Base-by-base conservation (phyloP, 768 basidiomycete genomes). In the Boletus speciosus region DNA sequence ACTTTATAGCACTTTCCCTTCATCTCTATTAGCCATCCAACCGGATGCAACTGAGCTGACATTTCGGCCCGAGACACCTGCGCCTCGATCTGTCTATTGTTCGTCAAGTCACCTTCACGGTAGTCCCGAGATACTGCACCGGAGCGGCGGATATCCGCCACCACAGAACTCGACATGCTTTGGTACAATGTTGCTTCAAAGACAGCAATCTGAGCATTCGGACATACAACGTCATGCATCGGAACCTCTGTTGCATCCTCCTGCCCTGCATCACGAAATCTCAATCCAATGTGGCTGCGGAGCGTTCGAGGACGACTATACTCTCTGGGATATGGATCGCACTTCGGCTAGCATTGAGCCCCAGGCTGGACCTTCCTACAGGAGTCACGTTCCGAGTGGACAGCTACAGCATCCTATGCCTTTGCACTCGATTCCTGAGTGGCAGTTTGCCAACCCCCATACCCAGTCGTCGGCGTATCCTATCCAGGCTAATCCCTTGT, bases 11-110 rank as follows among this genome's bases (percentile, higher is more conserved):
- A 38, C 43, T 36, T 52, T 58, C 46, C 45, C 44, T 36, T 55
- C 57, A 25, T 54, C 65, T 34, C 42, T 61, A 21, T 34, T 21
- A 36, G 16, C 58, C 29, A 52, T 49, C 16, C 61, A 44, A 27
- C 29, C 27, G 35, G 54, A 45, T 47, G 41, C 19, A 10, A 47
- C 38, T 23, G 41, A 54, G 27, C 34, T 21, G 16, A 19, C 47
- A 36, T 32, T 40, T 43, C 21, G 23, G 9, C 34, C 47, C 41
- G 39, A 45, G 40, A 43, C 32, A 27, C 48, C 49, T 12, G 47
- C 42, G 1, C 47, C 47, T 34, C 57, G 15, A 10, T 49, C 47
- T 43, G 16, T 11, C 25, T 46, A 41, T 52, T 41, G 15, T 39
- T 45, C 42, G 9, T 43, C 46, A 39, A 45, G 42, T 42, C 35